Conservation (phyloP, 2,329 filamentous ascomycete genomes). For the Curvularia sp. region DNA sequence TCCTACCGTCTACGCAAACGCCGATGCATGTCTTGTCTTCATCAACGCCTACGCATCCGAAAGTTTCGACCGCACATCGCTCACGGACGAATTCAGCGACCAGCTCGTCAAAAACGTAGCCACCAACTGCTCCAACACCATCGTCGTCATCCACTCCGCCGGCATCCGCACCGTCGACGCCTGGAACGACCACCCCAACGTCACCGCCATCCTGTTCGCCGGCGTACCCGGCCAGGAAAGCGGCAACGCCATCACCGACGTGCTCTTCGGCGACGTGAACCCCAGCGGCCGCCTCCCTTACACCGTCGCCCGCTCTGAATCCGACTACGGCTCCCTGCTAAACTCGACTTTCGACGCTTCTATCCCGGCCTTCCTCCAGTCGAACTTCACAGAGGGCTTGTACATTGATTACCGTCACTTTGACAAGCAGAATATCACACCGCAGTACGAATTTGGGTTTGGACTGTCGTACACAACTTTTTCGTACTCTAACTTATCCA, state of each 20-base stretch:
- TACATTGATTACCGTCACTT: conserved; percentile 84
- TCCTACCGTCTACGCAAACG: conserved; percentile 38
- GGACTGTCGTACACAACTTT: conserved; percentile 80
- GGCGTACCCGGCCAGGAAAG: conserved; percentile 81
- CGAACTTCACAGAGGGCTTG: conserved; percentile 75
- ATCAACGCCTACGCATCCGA: conserved; percentile 60
- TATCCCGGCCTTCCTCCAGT: conserved; percentile 72
- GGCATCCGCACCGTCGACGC: conserved; percentile 71
- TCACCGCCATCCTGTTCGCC: conserved; percentile 53
- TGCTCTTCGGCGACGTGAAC: conserved; percentile 79
- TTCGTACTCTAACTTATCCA: conserved; percentile 67
- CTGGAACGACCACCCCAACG: conserved; percentile 5
- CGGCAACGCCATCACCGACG: conserved; percentile 75
- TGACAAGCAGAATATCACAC: conserved; percentile 67
- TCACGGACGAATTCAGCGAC: conserved; percentile 33
- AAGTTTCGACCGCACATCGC: conserved; percentile 33
- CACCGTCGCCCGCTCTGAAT: conserved; percentile 73
- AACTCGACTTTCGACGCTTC: conserved; percentile 46
- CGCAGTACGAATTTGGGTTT: conserved; percentile 80
- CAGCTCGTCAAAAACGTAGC: conserved; percentile 55
- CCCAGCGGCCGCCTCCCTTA: conserved; percentile 78
- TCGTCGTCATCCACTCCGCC: conserved; percentile 55
- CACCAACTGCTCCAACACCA: conserved; percentile 57
- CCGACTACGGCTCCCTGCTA: conserved; percentile 71
- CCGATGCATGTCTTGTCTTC: conserved; percentile 62